Percentiles rank a stretch among this genome's conserved stretches.
phyloP scores from a whole-genome alignment of 2,329 filamentous ascomycete genomes.

The Verticillium longisporum region DNA sequence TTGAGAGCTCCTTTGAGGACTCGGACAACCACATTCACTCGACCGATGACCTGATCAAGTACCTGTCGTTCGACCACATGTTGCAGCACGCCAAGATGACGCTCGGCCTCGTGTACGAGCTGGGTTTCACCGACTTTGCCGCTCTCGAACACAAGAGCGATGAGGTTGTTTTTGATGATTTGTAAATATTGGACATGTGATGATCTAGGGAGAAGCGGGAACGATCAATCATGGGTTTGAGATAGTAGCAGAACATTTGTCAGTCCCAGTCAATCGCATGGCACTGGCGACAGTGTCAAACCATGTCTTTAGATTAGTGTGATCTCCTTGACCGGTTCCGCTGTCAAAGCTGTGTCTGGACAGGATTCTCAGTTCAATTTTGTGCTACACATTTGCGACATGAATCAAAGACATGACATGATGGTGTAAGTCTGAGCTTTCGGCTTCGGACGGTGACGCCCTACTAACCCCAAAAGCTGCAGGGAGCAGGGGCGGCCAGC shows the following conservation, averaged over 20 bases:
- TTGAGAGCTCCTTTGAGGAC: constrained; percentile 63
- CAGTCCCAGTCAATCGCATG: not conserved
- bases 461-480: not conserved
- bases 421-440: too few relatives aligned
- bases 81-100: constrained; percentile 83
- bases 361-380: too few relatives aligned
- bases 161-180: constrained; percentile 22
- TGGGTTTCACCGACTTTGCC: constrained; percentile 68
- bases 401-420: too few relatives aligned
- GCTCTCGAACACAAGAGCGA: constrained; percentile 24
- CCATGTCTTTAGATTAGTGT: too few relatives aligned
- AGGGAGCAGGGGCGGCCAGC: not conserved
- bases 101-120: constrained; percentile 74
- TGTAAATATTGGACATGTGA: constrained; percentile 17
- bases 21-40: constrained; percentile 64
- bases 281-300: not conserved
- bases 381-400: not conserved
- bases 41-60: constrained; percentile 63
- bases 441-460: too few relatives aligned
- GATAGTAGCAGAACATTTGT: not conserved
- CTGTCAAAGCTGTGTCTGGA: too few relatives aligned
- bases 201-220: not conserved
- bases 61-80: constrained; percentile 82
- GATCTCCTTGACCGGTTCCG: too few relatives aligned
- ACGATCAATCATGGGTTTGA: not conserved